Evolutionary conservation across 169 alveolate genomes (phyloP), one percentile per base, ranked within the genome.

Genomic region (Besnoitia besnoiti): DNA sequence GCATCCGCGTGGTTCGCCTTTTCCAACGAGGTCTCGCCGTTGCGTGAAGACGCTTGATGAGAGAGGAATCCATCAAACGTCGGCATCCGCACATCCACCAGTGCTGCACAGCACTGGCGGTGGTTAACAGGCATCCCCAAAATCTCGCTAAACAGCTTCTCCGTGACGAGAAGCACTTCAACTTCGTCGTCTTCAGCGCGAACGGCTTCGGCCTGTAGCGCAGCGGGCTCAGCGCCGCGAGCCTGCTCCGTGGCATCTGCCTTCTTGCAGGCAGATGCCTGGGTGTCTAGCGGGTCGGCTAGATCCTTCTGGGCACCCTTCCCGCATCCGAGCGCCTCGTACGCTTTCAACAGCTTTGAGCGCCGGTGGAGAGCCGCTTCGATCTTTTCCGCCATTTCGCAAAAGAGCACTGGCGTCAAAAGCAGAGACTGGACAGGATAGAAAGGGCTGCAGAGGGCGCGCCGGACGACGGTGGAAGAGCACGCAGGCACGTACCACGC

Each of bases 401-500:
- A 30, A 12, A 73, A 33, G 27, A 37, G 84, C 27, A 4, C 84
- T 0, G 42, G 49, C 21, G 84, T 73, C 46, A 73, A 73, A 33
- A 73, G 84, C 0, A 73, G 40, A 33, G 84, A 73, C 84, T 73
- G 24, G 4, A 73, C 16, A 73, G 84, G 84, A 73, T 73, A 73
- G 46, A 73, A 73, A 5, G 84, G 84, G 33, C 84, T 73, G 19
- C 46, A 73, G 33, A 73, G 84, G 33, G 84, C 84, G 49, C 84
- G 84, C 4, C 84, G 84, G 30, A 73, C 84, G 46, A 73, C 84
- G 19, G 84, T 73, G 30, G 84, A 37, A 10, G 84, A 73, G 84
- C 84, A 73, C 30, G 84, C 84, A 73, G 84, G 47, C 49, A 73
- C 84, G 33, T 73, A 73, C 84, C 84, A 73, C 27, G 84, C 84